Conservation (phyloP, 306 rosid species). For the Sechiopsis laciniata region DNA sequence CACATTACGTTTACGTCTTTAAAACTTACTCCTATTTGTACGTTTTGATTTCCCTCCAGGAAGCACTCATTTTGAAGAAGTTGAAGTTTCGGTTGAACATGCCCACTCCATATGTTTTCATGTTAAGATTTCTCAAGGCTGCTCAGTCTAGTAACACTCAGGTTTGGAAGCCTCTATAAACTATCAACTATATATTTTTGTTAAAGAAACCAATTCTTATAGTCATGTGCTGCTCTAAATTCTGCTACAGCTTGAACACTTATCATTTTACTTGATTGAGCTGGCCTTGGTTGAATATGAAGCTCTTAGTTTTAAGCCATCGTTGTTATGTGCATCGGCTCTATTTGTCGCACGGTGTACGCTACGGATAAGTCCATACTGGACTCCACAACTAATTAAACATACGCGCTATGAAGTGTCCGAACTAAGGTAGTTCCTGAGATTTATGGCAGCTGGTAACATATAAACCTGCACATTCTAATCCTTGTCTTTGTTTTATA, state of each 20-base stretch:
- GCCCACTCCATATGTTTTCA: conserved; percentile 83
- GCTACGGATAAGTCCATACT: conserved; percentile 50
- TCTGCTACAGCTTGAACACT: conserved; percentile 59
- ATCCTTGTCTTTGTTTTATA: conserved; percentile 19
- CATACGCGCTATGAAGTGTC: conserved; percentile 65
- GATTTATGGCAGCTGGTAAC: neutral
- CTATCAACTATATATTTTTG: neutral
- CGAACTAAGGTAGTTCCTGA: conserved; percentile 48
- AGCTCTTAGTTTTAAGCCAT: conserved; percentile 65
- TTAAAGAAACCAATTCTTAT: neutral
- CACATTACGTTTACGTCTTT: neutral
- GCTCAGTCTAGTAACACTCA: conserved; percentile 51
- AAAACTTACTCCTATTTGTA: neutral
- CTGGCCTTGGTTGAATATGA: conserved; percentile 72
- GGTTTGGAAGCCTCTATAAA: conserved; percentile 33
- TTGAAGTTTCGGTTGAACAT: conserved; percentile 70
- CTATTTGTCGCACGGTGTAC: conserved; percentile 78
- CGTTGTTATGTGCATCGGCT: conserved; percentile 84
- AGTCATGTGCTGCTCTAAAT: conserved; percentile 5
- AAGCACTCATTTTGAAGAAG: conserved; percentile 60
- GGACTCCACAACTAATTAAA: conserved; percentile 67
- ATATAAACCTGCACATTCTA: neutral
- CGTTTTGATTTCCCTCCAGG: conserved; percentile 45
- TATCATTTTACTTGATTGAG: conserved; percentile 69
- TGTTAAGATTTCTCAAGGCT: conserved; percentile 92